A percentile compares a stretch with the other conserved stretches of the same genome.
Conservation (phyloP, 2,329 filamentous ascomycete species). For the Neopestalotiopsis rosae region DNA sequence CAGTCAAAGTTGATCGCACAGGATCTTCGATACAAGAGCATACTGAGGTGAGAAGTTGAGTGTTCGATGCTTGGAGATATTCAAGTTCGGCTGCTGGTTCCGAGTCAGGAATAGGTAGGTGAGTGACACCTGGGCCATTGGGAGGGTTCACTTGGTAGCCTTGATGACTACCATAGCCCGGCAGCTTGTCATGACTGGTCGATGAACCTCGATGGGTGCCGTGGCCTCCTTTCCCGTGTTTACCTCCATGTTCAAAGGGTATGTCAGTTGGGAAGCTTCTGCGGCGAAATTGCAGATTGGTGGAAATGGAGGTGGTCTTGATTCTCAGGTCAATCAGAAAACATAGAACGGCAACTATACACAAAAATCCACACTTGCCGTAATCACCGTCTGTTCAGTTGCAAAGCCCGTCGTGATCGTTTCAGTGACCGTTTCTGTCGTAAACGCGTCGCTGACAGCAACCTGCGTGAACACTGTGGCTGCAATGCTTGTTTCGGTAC, state of each 20-base stretch:
- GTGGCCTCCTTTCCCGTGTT: not conserved
- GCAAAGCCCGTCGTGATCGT: not conserved
- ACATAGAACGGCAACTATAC: not conserved
- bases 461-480: not conserved
- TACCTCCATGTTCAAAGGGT: not conserved
- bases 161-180: not conserved
- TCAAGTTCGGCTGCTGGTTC: not conserved
- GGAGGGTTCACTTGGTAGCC: not conserved
- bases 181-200: not conserved
- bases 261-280: not conserved
- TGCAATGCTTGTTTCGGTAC: not conserved
- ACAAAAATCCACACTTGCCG: too few relatives aligned
- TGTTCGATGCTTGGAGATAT: not conserved
- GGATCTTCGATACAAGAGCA: not conserved
- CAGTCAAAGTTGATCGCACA: not conserved
- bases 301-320: not conserved
- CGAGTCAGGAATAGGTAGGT: not conserved
- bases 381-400: too few relatives aligned
- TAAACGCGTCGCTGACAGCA: not conserved
- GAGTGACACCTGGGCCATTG: too few relatives aligned
- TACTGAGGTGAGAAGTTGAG: not conserved
- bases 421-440: not conserved
- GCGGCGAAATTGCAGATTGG: not conserved
- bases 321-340: not conserved
- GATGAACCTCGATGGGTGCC: not conserved